Base-by-base conservation (phyloP, 805 yeast genomes). In the Sugiyamaella chiloensis region DNA sequence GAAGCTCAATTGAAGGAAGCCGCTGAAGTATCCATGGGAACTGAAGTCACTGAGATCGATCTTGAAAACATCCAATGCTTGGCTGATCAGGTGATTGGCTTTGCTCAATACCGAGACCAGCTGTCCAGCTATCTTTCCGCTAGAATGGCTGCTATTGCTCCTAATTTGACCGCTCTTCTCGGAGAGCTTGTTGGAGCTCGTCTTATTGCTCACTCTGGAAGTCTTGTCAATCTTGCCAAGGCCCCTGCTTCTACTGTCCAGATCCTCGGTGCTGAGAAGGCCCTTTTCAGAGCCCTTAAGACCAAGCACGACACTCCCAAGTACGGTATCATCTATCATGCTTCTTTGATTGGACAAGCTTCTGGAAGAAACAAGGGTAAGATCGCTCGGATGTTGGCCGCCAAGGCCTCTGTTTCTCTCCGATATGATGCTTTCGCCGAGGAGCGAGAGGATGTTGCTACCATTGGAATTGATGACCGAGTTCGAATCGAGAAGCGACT, bases 21-120 rank as follows among this genome's bases (percentile, higher is more conserved):
- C 59, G 98, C 99, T 59, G 98, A 93, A 76, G 89, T 93, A 57
- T 90, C 98, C 44, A 93, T 93, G 99, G 99, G 99, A 76, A 93
- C 98, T 53, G 99, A 93, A 72, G 91, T 93, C 69, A 91, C 98
- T 49, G 90, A 85, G 52, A 76, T 78, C 57, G 99, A 93, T 71
- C 77, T 93, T 62, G 78, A 78, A 52, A 91, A 91, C 76, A 91
- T 93, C 69, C 79, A 79, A 67, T 83, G 89, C 53, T 78, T 93
- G 60, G 99, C 99, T 58, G 93, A 87, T 53, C 98, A 93, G 73
- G 91, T 93, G 65, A 91, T 91, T 59, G 96, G 87, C 68, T 87
- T 93, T 68, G 83, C 98, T 55, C 87, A 88, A 55, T 93, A 93
- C 80, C 84, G 99, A 75, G 97, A 90, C 74, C 96, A 89, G 71